These are phyloP conservation scores for Tricladium varicosporioides DNA, from an alignment of 2,329 filamentous ascomycete genomes.

Conservation along the genomic window DNA sequence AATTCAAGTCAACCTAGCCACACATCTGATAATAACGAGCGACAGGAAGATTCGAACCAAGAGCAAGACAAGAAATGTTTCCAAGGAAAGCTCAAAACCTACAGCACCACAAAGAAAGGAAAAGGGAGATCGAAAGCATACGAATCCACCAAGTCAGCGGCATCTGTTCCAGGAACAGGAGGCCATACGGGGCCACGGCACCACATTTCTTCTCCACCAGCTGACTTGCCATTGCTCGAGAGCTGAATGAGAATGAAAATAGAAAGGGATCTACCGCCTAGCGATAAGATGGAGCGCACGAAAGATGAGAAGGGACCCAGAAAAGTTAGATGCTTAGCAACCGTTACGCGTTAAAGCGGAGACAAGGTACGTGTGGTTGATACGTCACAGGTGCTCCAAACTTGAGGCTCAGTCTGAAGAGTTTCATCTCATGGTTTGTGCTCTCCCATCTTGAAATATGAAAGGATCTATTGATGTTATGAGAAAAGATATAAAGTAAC, in stretches of 20 bases:
- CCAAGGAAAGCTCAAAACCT: not conserved
- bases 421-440: too few species aligned
- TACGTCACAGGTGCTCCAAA: too few species aligned
- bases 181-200: not conserved
- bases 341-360: not conserved
- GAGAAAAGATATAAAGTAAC: too few species aligned
- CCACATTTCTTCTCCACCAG: not conserved
- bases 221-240: not conserved
- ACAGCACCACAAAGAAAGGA: not conserved
- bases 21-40: not conserved
- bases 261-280: not conserved
- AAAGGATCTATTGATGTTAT: too few species aligned
- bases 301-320: not conserved
- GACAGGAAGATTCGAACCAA: not conserved
- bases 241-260: not conserved
- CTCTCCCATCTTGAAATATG: too few species aligned
- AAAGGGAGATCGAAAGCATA: not conserved
- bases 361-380: too few species aligned
- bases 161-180: not conserved
- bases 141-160: not conserved
- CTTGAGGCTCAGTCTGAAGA: too few species aligned
- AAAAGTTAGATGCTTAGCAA: not conserved
- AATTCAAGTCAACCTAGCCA: not conserved
- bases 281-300: not conserved
- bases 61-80: not conserved